Percentiles rank a stretch among this genome's conserved stretches.
phyloP scores from a whole-genome alignment of 768 basidiomycete genomes.

The Tylopilus balloui region DNA sequence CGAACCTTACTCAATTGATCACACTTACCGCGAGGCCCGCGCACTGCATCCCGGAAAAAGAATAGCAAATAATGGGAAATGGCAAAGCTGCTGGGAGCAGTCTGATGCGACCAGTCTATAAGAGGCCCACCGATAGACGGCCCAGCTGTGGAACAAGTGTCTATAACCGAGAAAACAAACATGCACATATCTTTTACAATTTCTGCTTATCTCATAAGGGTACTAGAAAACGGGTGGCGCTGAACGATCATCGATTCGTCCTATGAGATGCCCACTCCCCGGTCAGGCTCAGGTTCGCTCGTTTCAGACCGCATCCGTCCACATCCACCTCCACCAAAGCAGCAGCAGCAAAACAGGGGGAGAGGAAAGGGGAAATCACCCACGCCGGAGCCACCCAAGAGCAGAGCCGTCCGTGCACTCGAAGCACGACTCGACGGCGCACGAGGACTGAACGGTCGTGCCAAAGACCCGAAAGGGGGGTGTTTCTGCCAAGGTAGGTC shows the following conservation, averaged over 20 bases:
- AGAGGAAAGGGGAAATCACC: conserved; percentile 42
- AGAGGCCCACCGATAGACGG: too few species aligned
- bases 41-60: too few species aligned
- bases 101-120: too few species aligned
- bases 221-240: too few species aligned
- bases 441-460: conserved; percentile 28
- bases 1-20: too few species aligned
- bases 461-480: conserved; percentile 56
- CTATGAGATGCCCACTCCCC: conserved; percentile 9
- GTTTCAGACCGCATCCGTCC: conserved; percentile 53
- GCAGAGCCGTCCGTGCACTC: conserved; percentile 43
- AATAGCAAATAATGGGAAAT: too few species aligned
- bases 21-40: too few species aligned
- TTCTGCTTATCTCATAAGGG: too few species aligned
- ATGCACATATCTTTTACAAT: too few species aligned
- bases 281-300: conserved; percentile 40
- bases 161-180: too few species aligned
- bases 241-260: background rate
- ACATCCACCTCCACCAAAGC: conserved; percentile 10
- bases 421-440: conserved; percentile 45
- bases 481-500: conserved; percentile 65
- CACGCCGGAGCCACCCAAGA: conserved; percentile 39
- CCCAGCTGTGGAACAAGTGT: too few species aligned
- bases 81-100: too few species aligned
- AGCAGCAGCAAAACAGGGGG: conserved; percentile 15